Evolutionary conservation across 2,329 filamentous ascomycete species (phyloP).

Genomic region (Verticillium klebahnii): DNA sequence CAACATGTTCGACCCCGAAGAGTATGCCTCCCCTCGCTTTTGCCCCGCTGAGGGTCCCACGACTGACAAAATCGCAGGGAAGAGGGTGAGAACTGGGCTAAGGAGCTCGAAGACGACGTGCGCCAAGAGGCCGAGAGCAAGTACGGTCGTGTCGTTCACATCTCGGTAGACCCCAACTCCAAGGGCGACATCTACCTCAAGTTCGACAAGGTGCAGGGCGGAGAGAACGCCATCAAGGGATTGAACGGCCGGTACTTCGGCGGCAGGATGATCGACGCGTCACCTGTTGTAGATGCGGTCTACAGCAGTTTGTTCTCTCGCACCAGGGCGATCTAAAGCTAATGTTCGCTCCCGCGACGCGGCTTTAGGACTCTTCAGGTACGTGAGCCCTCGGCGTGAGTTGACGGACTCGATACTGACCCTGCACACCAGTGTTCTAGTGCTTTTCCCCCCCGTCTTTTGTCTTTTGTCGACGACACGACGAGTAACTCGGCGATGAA

Average conservation of each 20-base stretch:
- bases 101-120: slow-evolving; percentile 92
- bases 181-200: slow-evolving; percentile 97
- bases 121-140: slow-evolving; percentile 87
- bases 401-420: neutral
- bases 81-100: slow-evolving; percentile 82
- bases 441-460: neutral
- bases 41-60: neutral
- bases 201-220: slow-evolving; percentile 91
- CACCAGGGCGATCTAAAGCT: slow-evolving; percentile 72
- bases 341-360: slow-evolving; percentile 42
- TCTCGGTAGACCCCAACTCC: slow-evolving; percentile 88
- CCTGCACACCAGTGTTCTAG: neutral
- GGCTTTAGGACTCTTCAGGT: slow-evolving; percentile 40
- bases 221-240: slow-evolving; percentile 96
- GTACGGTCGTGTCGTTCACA: slow-evolving; percentile 97
- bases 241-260: slow-evolving; percentile 96
- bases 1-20: slow-evolving; percentile 89
- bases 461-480: neutral
- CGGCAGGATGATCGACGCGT: slow-evolving; percentile 85
- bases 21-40: slow-evolving; percentile 58
- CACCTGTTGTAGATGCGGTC: slow-evolving; percentile 95
- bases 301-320: slow-evolving; percentile 95
- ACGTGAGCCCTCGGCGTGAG: neutral
- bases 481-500: neutral
- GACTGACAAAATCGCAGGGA: slow-evolving; percentile 56